These are phyloP conservation scores for Aspergillus cavernicola DNA, from an alignment of 495 filamentous ascomycete genomes.

Conservation along the genomic window DNA sequence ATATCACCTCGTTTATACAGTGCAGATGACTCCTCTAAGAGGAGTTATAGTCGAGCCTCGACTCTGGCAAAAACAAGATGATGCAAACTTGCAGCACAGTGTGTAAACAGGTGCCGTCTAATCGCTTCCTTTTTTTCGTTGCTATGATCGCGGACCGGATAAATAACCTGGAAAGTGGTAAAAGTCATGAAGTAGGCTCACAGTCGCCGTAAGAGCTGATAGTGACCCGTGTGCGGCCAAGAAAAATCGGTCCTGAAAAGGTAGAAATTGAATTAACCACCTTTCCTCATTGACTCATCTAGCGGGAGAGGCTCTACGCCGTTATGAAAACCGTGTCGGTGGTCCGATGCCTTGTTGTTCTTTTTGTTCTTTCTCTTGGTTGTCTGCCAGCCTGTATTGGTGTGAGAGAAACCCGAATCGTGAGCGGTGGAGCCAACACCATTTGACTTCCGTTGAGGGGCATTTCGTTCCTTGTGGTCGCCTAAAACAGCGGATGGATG, in stretches of 20 bases:
- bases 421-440: conserved; percentile 19
- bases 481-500: conserved; percentile 18
- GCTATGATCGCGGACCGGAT: neutral
- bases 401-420: conserved; percentile 28
- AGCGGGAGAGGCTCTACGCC: conserved; percentile 41
- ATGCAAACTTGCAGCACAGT: conserved; percentile 9
- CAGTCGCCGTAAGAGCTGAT: neutral
- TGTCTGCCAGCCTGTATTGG: conserved; percentile 44
- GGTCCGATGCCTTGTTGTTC: conserved; percentile 34
- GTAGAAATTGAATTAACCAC: conserved; percentile 30
- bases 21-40: conserved; percentile 4
- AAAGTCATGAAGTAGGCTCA: neutral
- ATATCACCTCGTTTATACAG: conserved; percentile 25
- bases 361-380: conserved; percentile 47
- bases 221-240: too few species aligned
- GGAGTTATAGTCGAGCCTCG: conserved; percentile 6
- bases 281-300: conserved; percentile 50
- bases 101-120: conserved; percentile 16
- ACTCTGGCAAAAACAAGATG: conserved; percentile 1
- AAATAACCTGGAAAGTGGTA: neutral
- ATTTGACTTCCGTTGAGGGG: conserved; percentile 34
- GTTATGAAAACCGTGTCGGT: conserved; percentile 23
- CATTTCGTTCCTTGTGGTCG: conserved; percentile 32
- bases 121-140: neutral
- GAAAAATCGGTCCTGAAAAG: too few species aligned